phyloP scores from a whole-genome alignment of 495 filamentous ascomycete species.

The Acidiella bohemica region DNA sequence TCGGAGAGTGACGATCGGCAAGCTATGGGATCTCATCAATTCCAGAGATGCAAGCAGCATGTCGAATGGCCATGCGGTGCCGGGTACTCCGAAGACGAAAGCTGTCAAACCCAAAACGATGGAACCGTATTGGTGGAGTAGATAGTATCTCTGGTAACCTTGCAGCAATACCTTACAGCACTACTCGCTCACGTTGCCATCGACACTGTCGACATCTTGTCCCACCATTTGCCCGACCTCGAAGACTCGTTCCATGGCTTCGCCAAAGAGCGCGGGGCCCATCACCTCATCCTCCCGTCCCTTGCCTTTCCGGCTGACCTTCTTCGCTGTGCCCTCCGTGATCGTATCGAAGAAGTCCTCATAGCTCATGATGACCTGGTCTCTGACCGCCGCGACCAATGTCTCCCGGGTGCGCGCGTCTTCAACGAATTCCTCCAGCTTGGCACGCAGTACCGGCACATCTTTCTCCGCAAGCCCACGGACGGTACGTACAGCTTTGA shows the following conservation, averaged over 20 bases:
- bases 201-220: constrained; percentile 5
- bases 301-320: constrained; percentile 45
- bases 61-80: constrained; percentile 5
- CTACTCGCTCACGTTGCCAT: constrained; percentile 1
- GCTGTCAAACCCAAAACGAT: not conserved
- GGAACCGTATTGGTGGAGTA: constrained; percentile 7
- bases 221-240: constrained; percentile 14
- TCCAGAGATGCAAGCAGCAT: not conserved
- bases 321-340: constrained; percentile 32
- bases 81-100: not conserved
- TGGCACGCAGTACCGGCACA: constrained; percentile 37
- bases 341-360: constrained; percentile 29
- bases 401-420: constrained; percentile 30
- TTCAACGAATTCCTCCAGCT: constrained; percentile 37
- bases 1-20: constrained; percentile 58
- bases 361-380: constrained; percentile 27
- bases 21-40: constrained; percentile 65
- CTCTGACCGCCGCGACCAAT: constrained; percentile 29
- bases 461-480: constrained; percentile 38
- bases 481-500: constrained; percentile 27
- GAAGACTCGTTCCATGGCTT: constrained; percentile 21
- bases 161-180: not conserved
- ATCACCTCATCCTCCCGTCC: constrained; percentile 41
- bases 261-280: constrained; percentile 29
- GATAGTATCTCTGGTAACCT: not conserved